Percentiles rank a stretch among this genome's conserved stretches.
These are phyloP conservation scores for Cladosporium sp. DNA, from an alignment of 2,329 filamentous ascomycete genomes.

Conservation along the genomic window DNA sequence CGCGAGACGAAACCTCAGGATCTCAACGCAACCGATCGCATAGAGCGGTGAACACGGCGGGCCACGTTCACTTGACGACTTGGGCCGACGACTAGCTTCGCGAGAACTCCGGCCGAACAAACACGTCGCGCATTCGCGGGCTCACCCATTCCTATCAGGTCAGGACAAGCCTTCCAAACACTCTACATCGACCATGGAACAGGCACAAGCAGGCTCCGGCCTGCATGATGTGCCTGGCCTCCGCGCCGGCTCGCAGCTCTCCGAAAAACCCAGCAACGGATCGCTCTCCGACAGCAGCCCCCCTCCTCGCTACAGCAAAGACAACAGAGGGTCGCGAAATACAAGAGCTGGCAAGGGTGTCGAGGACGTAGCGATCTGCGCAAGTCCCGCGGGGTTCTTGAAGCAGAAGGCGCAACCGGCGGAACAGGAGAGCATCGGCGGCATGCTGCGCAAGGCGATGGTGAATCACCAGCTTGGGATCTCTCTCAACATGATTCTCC, in stretches of 20 bases:
- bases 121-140: neutral
- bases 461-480: slow-evolving; percentile 51
- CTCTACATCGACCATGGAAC: slow-evolving; percentile 3
- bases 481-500: slow-evolving; percentile 75
- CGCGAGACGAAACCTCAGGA: neutral
- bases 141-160: neutral
- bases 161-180: neutral
- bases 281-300: neutral
- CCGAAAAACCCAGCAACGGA: neutral
- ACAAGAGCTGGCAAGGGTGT: slow-evolving; percentile 7
- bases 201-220: slow-evolving; percentile 9
- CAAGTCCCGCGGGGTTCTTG: slow-evolving; percentile 14
- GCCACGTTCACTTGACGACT: neutral
- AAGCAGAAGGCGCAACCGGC: slow-evolving; percentile 11
- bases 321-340: neutral
- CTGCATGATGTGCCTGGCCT: neutral
- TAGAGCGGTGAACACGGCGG: neutral
- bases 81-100: neutral
- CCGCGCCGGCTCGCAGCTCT: neutral
- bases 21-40: neutral
- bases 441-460: slow-evolving; percentile 30
- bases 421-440: slow-evolving; percentile 27
- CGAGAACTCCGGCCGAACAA: no score
- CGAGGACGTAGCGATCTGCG: slow-evolving; percentile 21
- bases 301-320: neutral